Evolutionary conservation across 176 grass and related monocot species (phyloP).

Genomic region (Olyra latifolia): DNA sequence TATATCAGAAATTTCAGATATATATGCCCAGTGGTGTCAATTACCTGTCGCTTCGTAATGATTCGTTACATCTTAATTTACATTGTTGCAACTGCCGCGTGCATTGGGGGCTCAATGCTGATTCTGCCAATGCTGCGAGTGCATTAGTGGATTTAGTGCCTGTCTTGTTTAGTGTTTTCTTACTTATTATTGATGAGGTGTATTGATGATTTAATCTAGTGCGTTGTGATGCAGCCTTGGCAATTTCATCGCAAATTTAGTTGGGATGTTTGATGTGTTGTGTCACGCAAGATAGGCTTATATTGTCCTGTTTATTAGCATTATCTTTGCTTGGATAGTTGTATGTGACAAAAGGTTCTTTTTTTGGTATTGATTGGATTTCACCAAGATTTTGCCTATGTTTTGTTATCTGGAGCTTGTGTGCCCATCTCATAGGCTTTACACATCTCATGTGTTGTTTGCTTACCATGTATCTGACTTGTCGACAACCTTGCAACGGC

Average conservation of each 20-base stretch:
- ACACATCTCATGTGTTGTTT: background rate
- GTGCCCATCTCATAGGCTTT: background rate
- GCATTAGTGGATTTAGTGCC: background rate
- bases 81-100: background rate
- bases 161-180: background rate
- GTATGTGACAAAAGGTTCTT: background rate
- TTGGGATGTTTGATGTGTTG: background rate
- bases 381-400: background rate
- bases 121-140: background rate
- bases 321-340: background rate
- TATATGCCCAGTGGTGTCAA: too few species aligned
- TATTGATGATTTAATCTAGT: background rate
- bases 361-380: background rate
- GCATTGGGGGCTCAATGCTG: background rate
- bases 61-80: background rate
- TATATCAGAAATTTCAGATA: conserved; percentile 10
- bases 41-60: background rate
- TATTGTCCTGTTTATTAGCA: background rate
- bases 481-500: background rate
- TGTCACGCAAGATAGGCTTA: background rate
- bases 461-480: background rate
- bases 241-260: background rate
- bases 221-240: background rate
- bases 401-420: background rate
- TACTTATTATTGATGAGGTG: background rate